Base-by-base conservation (phyloP, 164 flowering plant genomes). In the grape (Vitis vinifera) region DNA sequence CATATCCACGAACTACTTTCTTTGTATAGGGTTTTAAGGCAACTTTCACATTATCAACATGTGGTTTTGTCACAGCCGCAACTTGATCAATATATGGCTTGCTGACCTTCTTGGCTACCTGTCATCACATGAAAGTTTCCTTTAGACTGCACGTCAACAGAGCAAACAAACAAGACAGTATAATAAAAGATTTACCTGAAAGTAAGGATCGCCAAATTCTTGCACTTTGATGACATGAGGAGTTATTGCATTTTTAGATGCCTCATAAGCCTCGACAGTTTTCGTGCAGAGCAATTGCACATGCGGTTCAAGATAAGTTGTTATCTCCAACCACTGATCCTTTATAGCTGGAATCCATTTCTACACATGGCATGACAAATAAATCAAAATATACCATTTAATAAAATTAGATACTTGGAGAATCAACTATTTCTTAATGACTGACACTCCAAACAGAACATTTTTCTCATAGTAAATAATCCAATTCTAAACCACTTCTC, bases 81-180 rank as follows among this genome's bases (percentile, higher is more conserved):
- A 83, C 74, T 27, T 78, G 84, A 68, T 83, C 82, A 63, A 83
- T 68, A 59, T 93, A 89, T 63, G 98, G 98, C 84, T 85, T 91
- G 76, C 87, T 84, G 70, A 86, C 53, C 82, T 78, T 90, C 80
- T 87, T 91, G 29, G 81, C 88, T 73, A 88, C 91, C 99, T 95
- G 87, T 14, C 59, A 72, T 30, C 66, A 23, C 44, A 55, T 51
- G 10, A 31, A 57, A 64, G 15, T 11, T 10, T n/a, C 17, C 37
- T 49, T 61, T 51, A 66, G 59, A 44, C 50, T 44, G 44, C 50
- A 58, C 3, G 57, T 68, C 12, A 6, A 31, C 12, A 50, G 2
- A 51, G 16, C 73, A 73, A 17, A 66, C 31, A 61, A 17, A 55
- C 51, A 61, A 49, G 10, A 2, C 8, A 58, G 31, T 8, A 67